Percentiles rank a stretch among this genome's conserved stretches.
Conservation (phyloP, 2,329 filamentous ascomycete genomes). For the Penicillium sp. region DNA sequence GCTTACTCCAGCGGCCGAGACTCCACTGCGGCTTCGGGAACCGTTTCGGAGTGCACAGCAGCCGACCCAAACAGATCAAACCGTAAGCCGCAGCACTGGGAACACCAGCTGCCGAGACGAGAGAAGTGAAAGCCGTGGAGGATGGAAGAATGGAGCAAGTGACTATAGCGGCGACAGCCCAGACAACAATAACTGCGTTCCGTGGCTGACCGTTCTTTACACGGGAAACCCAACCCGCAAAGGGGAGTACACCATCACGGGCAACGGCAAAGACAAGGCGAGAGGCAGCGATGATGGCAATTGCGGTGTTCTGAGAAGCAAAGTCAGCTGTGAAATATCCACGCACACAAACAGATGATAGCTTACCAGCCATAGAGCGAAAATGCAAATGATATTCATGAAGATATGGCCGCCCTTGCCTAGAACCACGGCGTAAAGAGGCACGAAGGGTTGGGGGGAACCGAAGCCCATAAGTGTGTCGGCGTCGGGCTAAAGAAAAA, state of each 20-base stretch:
- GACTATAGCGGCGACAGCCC: slow-evolving; percentile 46
- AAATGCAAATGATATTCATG: slow-evolving; percentile 49
- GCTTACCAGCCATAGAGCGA: slow-evolving; percentile 20
- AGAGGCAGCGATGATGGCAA: slow-evolving; percentile 52
- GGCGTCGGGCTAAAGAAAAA: slow-evolving; percentile 40
- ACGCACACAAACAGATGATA: neutral
- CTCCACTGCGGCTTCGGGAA: slow-evolving; percentile 34
- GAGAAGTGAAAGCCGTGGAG: slow-evolving; percentile 46
- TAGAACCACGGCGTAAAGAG: slow-evolving; percentile 50
- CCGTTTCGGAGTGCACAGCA: slow-evolving; percentile 41
- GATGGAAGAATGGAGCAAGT: slow-evolving; percentile 54
- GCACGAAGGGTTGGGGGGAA: slow-evolving; percentile 52
- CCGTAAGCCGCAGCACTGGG: slow-evolving; percentile 47
- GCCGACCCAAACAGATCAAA: slow-evolving; percentile 43
- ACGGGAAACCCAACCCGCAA: slow-evolving; percentile 49
- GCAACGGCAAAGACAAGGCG: slow-evolving; percentile 57
- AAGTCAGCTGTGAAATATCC: neutral
- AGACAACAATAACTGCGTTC: slow-evolving; percentile 54
- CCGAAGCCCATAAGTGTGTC: slow-evolving; percentile 47
- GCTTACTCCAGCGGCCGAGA: slow-evolving; percentile 40
- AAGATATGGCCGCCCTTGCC: slow-evolving; percentile 51
- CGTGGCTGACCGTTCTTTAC: slow-evolving; percentile 51
- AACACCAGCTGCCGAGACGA: slow-evolving; percentile 47
- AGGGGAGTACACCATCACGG: slow-evolving; percentile 53
- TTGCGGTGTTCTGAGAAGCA: slow-evolving; percentile 45